Percentiles rank a stretch among this genome's conserved stretches.
Evolutionary conservation across 768 basidiomycete genomes (phyloP).

Genomic region (Mrakia frigida): DNA sequence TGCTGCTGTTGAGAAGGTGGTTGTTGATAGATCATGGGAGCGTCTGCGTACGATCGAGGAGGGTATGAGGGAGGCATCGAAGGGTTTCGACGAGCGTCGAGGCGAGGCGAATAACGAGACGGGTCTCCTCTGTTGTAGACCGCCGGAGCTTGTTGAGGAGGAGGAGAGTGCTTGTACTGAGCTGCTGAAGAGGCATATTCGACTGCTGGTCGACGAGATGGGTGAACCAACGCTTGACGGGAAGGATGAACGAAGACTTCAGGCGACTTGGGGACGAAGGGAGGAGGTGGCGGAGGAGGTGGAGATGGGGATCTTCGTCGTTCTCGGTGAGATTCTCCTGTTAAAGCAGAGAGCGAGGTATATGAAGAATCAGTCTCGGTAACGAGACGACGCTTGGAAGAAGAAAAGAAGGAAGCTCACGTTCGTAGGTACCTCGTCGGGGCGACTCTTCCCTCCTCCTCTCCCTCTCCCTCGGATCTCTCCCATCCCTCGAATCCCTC

Average conservation of each 20-base stretch:
- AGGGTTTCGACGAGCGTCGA: neutral
- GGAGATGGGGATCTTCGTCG: neutral
- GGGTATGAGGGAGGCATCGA: neutral
- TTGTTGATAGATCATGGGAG: neutral
- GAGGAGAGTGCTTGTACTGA: neutral
- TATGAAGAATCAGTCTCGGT: neutral
- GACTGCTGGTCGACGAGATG: neutral
- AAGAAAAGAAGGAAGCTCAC: neutral
- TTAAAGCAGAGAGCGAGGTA: neutral
- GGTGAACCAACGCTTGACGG: neutral
- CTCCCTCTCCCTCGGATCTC: neutral
- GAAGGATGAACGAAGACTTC: neutral
- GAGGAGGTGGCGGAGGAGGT: neutral
- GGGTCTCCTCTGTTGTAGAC: slow-evolving; percentile 8
- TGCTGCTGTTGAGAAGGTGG: neutral
- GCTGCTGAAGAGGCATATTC: neutral
- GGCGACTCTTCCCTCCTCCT: neutral
- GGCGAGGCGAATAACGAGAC: neutral
- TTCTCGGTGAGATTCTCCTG: neutral
- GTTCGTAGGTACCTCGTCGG: neutral
- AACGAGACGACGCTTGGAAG: neutral
- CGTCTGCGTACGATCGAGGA: neutral
- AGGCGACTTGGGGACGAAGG: neutral
- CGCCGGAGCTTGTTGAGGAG: neutral
- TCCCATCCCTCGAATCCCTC: neutral